Base-by-base conservation (phyloP, 805 yeast species). In the Candida railenensis region DNA sequence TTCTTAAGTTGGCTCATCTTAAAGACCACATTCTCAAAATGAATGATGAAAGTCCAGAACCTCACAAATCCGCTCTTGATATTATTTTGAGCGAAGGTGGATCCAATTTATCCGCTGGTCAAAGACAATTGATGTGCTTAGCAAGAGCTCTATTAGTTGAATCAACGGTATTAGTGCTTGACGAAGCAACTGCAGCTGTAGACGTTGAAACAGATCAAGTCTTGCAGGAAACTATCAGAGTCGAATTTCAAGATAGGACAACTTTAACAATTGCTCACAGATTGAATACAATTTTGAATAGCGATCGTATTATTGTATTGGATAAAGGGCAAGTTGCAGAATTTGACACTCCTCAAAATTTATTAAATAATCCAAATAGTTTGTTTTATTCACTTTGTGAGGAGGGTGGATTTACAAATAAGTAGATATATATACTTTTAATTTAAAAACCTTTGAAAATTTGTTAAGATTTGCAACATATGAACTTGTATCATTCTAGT, bases 121-220 rank as follows among this genome's bases (percentile, higher is more conserved):
- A 73, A 69, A 74, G 62, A 61, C 76, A 69, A 54, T 81, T 62
- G 69, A 78, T 87, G 83, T 87, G 95, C 69, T 73, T 87, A 44
- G 90, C 92, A 0, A 73, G 96, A 61, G 94, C 91, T 1, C 69
- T 87, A 49, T 73, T 85, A 52, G 82, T 82, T 50, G 80, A 82
- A 49, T 68, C 75, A 3, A 66, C 69, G 40, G 77, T 87, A 37
- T 71, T 87, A 51, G 82, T 87, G 7, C 67, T 87, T 57, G 96
- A 87, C 65, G 96, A 87, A 66, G 95, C 95, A 11, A 87, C 96
- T 2, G 94, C 96, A 3, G 90, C 92, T 4, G 94, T 87, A 43
- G 96, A 87, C 66, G 91, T 87, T 33, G 89, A 86, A 59, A 87
- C 96, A 2, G 96, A 87, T 65, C 70, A 81, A 50, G 77, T 87